phyloP scores from a whole-genome alignment of 169 alveolate species.

The Plasmodium inui region DNA sequence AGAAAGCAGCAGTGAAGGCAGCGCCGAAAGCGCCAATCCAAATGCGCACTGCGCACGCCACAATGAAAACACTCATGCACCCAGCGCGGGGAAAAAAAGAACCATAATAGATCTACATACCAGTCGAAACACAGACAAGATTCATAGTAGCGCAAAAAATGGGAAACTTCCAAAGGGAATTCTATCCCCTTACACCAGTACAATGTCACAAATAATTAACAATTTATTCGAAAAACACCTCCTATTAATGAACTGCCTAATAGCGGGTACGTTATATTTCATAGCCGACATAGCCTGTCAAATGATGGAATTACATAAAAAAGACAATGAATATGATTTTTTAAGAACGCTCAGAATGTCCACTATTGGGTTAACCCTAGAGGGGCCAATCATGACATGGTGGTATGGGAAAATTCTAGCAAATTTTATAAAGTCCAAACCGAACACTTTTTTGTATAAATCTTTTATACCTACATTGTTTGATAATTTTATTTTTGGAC shows the following conservation, averaged over 20 bases:
- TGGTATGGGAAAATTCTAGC: conserved; percentile 73
- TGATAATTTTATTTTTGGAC: conserved; percentile 75
- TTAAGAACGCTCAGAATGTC: conserved; percentile 69
- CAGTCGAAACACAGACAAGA: conserved; percentile 4
- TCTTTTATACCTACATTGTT: conserved; percentile 73
- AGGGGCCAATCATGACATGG: conserved; percentile 76
- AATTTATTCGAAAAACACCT: conserved; percentile 75
- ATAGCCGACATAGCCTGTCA: conserved; percentile 72
- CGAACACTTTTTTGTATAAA: conserved; percentile 70
- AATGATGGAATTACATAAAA: conserved; percentile 44
- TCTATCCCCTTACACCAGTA: neutral
- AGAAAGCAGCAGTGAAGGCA: neutral
- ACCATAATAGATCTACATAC: neutral
- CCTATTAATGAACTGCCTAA: conserved; percentile 63
- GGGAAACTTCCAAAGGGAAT: neutral
- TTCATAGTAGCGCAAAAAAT: neutral
- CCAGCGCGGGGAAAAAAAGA: neutral
- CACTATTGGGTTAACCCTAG: conserved; percentile 47
- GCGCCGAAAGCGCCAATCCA: neutral
- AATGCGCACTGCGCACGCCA: neutral
- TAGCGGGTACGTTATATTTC: conserved; percentile 61
- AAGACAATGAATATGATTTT: conserved; percentile 18
- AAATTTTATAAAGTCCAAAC: conserved; percentile 67
- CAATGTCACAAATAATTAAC: conserved; percentile 21
- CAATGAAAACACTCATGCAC: neutral